Base-by-base conservation (phyloP, 2,329 filamentous ascomycete species). In the Xylariaceae sp. region DNA sequence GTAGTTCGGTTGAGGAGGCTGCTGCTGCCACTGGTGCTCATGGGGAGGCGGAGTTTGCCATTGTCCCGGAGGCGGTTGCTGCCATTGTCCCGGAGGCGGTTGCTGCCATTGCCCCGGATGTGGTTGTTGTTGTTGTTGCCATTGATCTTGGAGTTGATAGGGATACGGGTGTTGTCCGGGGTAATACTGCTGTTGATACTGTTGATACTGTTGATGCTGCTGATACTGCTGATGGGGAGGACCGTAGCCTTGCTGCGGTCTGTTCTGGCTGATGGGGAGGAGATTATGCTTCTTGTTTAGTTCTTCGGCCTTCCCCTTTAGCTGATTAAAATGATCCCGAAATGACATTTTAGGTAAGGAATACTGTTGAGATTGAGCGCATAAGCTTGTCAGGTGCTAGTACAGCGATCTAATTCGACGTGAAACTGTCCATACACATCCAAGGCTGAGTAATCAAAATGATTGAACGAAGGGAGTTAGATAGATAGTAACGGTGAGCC, bases 241-340 rank as follows among this genome's bases (percentile, higher is more conserved):
- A n/a, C 43, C 37, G 37, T 59, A 53, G 21, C 52, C 47, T 21
- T 63, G 58, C n/a, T 62, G 61, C 4, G 57, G 50, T 30, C 44
- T 61, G 41, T 58, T 58, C 36, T 64, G 63, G 21, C 62, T 57
- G 18, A 61, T 35, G 9, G 62, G 63, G 15, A 65, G 33, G 32
- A 65, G 15, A 21, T 65, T 57, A 6, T 68, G 63, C 42, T 70
- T 69, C 29, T 55, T 64, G 40, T 71, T 67, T 33, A 75, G 48
- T 46, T 64, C 64, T 7, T 75, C 71, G 24, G 73, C 67, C 40
- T 76, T 72, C 33, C 67, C 65, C 59, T 75, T 76, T 24, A 75
- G 50, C 13, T 67, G 63, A 48, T 75, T 72, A 5, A 77, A 60
- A n/a, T 70, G 64, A 27, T 73, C 68, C 18, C 41, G 26, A 36